These are phyloP conservation scores for Plasmopara viticola DNA, from an alignment of 352 stramenopile species.

Conservation along the genomic window DNA sequence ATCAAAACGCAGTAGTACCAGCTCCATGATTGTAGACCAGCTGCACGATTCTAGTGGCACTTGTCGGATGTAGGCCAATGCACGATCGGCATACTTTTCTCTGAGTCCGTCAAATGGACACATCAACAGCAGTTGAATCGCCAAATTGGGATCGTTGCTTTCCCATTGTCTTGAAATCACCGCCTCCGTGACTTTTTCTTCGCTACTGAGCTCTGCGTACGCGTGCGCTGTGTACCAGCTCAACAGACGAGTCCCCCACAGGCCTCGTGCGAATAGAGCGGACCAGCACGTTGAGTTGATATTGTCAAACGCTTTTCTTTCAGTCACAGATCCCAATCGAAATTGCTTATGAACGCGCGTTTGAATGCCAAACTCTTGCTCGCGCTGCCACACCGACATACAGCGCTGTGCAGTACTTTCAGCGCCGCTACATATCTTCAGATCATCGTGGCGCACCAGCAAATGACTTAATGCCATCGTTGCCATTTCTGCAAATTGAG, in stretches of 20 bases:
- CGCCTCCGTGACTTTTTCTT: constrained; percentile 25
- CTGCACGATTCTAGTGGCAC: constrained; percentile 12
- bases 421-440: neutral
- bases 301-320: constrained; percentile 1
- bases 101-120: constrained; percentile 51
- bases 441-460: constrained; percentile 20
- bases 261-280: constrained; percentile 39
- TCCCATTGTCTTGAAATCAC: constrained; percentile 37
- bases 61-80: constrained; percentile 19
- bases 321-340: constrained; percentile 4
- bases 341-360: constrained; percentile 37
- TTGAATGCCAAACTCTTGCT: constrained; percentile 33
- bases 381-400: constrained; percentile 27
- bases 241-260: constrained; percentile 37
- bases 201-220: constrained; percentile 31
- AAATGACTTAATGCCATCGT: constrained; percentile 41
- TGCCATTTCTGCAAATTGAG: constrained; percentile 20
- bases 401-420: constrained; percentile 5
- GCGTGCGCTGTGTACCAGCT: constrained; percentile 47
- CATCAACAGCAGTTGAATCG: constrained; percentile 46
- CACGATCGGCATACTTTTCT: constrained; percentile 25
- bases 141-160: constrained; percentile 22
- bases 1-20: constrained; percentile 62
- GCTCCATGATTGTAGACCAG: constrained; percentile 31
- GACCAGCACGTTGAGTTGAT: constrained; percentile 27